Evolutionary conservation across 306 rosid genomes (phyloP).

Genomic region (Alnus rubra): DNA sequence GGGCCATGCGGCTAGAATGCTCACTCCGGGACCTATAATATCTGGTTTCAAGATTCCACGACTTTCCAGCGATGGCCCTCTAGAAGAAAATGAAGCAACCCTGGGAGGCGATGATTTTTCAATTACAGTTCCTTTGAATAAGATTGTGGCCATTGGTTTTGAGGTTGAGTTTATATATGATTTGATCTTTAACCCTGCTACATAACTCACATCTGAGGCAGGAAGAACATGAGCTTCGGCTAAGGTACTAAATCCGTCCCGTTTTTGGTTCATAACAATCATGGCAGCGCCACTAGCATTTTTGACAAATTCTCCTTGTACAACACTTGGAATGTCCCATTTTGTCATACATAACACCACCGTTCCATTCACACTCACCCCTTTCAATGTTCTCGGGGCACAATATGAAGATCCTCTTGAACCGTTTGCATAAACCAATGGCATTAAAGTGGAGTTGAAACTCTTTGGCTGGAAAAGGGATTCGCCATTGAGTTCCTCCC

Average conservation of each 20-base stretch:
- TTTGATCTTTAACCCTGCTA: slow-evolving; percentile 38
- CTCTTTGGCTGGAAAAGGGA: slow-evolving; percentile 35
- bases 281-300: slow-evolving; percentile 48
- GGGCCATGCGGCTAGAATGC: slow-evolving; percentile 62
- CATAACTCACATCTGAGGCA: slow-evolving; percentile 38
- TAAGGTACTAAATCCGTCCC: slow-evolving; percentile 22
- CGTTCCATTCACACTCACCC: slow-evolving; percentile 37
- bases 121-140: slow-evolving; percentile 49
- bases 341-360: slow-evolving; percentile 46
- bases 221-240: slow-evolving; percentile 47
- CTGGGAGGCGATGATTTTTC: slow-evolving; percentile 42
- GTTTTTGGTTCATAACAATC: slow-evolving; percentile 37
- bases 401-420: slow-evolving; percentile 21
- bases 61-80: slow-evolving; percentile 53
- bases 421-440: slow-evolving; percentile 43
- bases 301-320: slow-evolving; percentile 34
- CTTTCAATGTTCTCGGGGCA: slow-evolving; percentile 26
- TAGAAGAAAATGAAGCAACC: slow-evolving; percentile 52
- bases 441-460: slow-evolving; percentile 26
- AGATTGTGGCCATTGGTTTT: slow-evolving; percentile 38
- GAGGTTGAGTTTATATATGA: slow-evolving; percentile 38
- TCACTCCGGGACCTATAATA: slow-evolving; percentile 53
- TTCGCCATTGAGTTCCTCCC: slow-evolving; percentile 45
- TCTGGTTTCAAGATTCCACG: slow-evolving; percentile 58
- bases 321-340: background rate